Evolutionary conservation across 2,329 filamentous ascomycete species (phyloP).

Genomic region (Aspergillus texensis): DNA sequence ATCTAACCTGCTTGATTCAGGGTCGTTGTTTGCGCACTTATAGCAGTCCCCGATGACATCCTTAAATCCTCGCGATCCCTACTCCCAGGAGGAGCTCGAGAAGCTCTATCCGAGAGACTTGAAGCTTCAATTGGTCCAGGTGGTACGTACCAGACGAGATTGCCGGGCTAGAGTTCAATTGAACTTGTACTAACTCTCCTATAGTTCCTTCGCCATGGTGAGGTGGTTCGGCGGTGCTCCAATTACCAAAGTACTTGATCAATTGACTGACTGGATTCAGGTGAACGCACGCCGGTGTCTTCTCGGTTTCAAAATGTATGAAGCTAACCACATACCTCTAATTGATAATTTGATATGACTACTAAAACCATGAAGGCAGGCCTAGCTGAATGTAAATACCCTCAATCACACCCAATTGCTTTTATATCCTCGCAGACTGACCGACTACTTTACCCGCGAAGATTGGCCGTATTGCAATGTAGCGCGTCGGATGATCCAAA

Average conservation of each 20-base stretch:
- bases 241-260: not conserved
- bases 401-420: not conserved
- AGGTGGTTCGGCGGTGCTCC: constrained; percentile 28
- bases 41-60: constrained; percentile 67
- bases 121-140: constrained; percentile 85
- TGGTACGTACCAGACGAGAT: constrained; percentile 53
- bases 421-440: constrained; percentile 3
- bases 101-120: constrained; percentile 79
- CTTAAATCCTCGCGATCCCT: constrained; percentile 72
- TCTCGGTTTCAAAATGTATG: constrained; percentile 79
- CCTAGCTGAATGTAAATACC: constrained; percentile 48
- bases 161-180: not conserved
- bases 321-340: not conserved
- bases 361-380: constrained; percentile 46
- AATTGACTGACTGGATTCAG: constrained; percentile 35
- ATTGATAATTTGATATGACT: constrained; percentile 13
- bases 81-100: constrained; percentile 77
- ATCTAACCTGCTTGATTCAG: not conserved
- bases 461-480: constrained; percentile 91
- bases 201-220: constrained; percentile 72
- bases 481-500: constrained; percentile 69
- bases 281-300: constrained; percentile 79
- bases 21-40: not conserved
- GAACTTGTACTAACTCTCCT: constrained; percentile 19
- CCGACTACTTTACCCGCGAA: constrained; percentile 24